phyloP scores from a whole-genome alignment of 805 yeast genomes.

The Kazachstania martiniae region DNA sequence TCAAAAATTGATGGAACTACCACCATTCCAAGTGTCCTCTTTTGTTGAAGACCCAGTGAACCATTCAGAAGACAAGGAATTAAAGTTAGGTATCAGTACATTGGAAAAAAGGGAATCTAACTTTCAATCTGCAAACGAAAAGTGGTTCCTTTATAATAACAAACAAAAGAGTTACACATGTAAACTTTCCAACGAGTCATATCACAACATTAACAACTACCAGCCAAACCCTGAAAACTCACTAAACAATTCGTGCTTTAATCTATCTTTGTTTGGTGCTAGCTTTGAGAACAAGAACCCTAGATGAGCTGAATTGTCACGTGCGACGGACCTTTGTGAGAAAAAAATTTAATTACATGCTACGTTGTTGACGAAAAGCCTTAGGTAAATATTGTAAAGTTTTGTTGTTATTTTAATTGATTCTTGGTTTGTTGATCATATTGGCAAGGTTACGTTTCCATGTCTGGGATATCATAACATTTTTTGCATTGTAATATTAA shows the following conservation, averaged over 20 bases:
- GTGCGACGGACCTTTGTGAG: neutral
- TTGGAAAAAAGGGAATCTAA: conserved; percentile 2
- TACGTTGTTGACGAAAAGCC: neutral
- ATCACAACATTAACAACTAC: conserved; percentile 17
- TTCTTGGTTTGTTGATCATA: neutral
- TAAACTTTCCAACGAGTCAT: conserved; percentile 17
- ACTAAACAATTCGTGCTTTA: conserved; percentile 23
- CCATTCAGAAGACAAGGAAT: neutral
- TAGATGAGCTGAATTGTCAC: conserved; percentile 5
- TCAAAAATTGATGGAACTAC: conserved; percentile 12
- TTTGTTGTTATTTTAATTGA: too few relatives aligned
- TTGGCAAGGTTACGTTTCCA: neutral
- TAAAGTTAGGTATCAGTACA: conserved; percentile 4
- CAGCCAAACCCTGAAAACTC: conserved; percentile 13
- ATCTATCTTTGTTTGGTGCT: conserved; percentile 23
- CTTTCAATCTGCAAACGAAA: conserved; percentile 1
- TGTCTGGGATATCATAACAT: too few relatives aligned
- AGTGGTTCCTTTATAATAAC: conserved; percentile 19
- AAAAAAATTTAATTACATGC: neutral
- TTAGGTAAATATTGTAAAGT: too few relatives aligned
- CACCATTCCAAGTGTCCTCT: conserved; percentile 27
- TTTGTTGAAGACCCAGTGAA: conserved; percentile 8
- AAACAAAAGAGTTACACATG: conserved; percentile 8
- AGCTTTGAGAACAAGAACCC: conserved; percentile 23
- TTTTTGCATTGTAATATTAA: too few relatives aligned